A percentile compares a stretch with the other conserved stretches of the same genome.
Evolutionary conservation across 345 rosid genomes (phyloP).

Genomic region (Nasturtium officinale): DNA sequence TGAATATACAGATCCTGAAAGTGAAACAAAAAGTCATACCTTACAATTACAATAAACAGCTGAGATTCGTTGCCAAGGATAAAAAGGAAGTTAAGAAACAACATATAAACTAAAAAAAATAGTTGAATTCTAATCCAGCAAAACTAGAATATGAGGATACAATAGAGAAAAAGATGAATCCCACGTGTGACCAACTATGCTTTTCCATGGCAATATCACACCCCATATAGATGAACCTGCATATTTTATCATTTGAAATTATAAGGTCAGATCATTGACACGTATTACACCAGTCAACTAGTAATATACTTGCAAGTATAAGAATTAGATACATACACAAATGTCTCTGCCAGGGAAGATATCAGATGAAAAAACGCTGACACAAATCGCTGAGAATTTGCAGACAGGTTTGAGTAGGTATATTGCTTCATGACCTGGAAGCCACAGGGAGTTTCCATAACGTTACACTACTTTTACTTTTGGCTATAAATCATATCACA

Average conservation of each 20-base stretch:
- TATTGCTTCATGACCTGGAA: constrained; percentile 88
- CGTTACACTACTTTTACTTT: constrained; percentile 18
- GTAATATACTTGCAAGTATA: not conserved
- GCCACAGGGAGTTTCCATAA: not conserved
- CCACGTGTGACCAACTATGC: constrained; percentile 98
- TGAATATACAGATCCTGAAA: not conserved
- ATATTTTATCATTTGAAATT: constrained; percentile 38
- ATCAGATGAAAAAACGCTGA: constrained; percentile 92
- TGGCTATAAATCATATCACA: constrained; percentile 14
- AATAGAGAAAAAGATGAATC: constrained; percentile 92
- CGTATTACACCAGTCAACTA: constrained; percentile 20
- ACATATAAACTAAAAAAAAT: constrained; percentile 25
- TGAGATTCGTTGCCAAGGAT: constrained; percentile 41
- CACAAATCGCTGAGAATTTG: constrained; percentile 87
- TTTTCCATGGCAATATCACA: constrained; percentile 98
- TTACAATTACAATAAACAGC: constrained; percentile 87
- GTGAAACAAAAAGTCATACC: constrained; percentile 49
- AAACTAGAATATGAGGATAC: constrained; percentile 66
- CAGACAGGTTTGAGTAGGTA: constrained; percentile 90
- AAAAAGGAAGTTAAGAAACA: constrained; percentile 54
- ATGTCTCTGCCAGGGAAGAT: constrained; percentile 98
- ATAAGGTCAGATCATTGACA: constrained; percentile 22
- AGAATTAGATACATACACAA: constrained; percentile 57
- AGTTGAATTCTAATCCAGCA: not conserved
- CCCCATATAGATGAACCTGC: constrained; percentile 99